Percentiles rank a stretch among this genome's conserved stretches.
These are phyloP conservation scores for Dendrobium catenatum DNA, from an alignment of 106 monocot genomes.

Conservation along the genomic window DNA sequence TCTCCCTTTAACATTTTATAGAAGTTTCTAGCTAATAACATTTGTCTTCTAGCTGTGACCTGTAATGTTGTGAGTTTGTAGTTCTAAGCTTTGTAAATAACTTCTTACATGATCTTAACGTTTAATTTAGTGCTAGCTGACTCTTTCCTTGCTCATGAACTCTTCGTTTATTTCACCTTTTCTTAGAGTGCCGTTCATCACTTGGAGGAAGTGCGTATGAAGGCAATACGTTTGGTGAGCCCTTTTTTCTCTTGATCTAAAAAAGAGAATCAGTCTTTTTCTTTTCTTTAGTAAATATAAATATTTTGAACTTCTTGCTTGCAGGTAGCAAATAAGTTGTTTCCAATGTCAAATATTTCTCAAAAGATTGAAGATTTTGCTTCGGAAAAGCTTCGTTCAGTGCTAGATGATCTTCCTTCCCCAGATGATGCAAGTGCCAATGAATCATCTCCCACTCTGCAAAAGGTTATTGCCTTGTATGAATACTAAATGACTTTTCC, in stretches of 20 bases:
- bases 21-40: neutral
- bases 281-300: neutral
- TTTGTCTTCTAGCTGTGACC: neutral
- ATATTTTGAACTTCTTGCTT: slow-evolving; percentile 1
- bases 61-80: neutral
- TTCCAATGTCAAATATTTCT: slow-evolving; percentile 70
- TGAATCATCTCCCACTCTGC: slow-evolving; percentile 15
- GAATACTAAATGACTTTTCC: neutral
- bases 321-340: slow-evolving; percentile 97
- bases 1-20: neutral
- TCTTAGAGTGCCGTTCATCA: slow-evolving; percentile 74
- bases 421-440: slow-evolving; percentile 14
- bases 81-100: neutral
- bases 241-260: neutral
- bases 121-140: neutral
- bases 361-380: slow-evolving; percentile 89
- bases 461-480: slow-evolving; percentile 32
- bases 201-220: slow-evolving; percentile 91
- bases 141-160: slow-evolving; percentile 4
- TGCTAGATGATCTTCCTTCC: slow-evolving; percentile 25
- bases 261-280: neutral
- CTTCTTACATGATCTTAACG: neutral
- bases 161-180: slow-evolving; percentile 11
- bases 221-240: slow-evolving; percentile 93
- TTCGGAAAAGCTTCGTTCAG: slow-evolving; percentile 56